These are phyloP conservation scores for Podospora sp. DNA, from an alignment of 495 filamentous ascomycete species.

Conservation along the genomic window DNA sequence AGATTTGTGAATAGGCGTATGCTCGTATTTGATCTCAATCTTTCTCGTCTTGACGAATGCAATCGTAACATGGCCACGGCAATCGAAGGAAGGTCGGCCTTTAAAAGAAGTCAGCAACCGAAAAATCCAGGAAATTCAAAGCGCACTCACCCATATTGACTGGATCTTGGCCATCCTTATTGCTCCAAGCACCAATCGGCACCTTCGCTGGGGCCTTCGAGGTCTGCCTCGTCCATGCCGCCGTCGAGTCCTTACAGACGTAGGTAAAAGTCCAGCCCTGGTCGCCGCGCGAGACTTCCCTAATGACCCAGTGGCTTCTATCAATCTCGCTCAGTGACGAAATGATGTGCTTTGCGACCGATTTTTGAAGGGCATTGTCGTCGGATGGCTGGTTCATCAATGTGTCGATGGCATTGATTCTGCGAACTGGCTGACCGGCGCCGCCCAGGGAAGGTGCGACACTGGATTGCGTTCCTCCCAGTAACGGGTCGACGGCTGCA, in stretches of 20 bases:
- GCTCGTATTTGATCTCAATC: conserved; percentile 51
- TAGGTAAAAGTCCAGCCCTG: conserved; percentile 54
- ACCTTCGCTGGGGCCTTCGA: conserved; percentile 40
- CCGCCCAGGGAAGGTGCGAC: conserved; percentile 13
- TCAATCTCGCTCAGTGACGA: conserved; percentile 41
- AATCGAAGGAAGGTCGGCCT: conserved; percentile 56
- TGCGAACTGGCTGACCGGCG: conserved; percentile 19
- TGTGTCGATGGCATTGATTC: conserved; percentile 40
- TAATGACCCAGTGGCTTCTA: conserved; percentile 46
- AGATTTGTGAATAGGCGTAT: conserved; percentile 51
- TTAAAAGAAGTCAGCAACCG: conserved; percentile 12
- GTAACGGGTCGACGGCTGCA: conserved; percentile 32
- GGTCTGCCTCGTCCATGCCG: conserved; percentile 48
- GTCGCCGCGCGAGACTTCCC: conserved; percentile 40
- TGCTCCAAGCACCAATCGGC: conserved; percentile 46
- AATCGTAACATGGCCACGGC: conserved; percentile 48
- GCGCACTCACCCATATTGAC: conserved; percentile 39
- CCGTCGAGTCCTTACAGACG: conserved; percentile 51
- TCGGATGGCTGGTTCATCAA: conserved; percentile 47
- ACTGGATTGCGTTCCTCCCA: conserved; percentile 27
- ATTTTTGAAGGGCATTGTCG: conserved; percentile 45
- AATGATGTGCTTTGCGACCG: conserved; percentile 46
- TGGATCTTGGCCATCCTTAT: conserved; percentile 42
- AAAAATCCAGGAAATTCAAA: background rate
- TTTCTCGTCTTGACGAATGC: conserved; percentile 44